Evolutionary conservation across 163 green algal species (phyloP).

Genomic region (Chloromonas sp.): DNA sequence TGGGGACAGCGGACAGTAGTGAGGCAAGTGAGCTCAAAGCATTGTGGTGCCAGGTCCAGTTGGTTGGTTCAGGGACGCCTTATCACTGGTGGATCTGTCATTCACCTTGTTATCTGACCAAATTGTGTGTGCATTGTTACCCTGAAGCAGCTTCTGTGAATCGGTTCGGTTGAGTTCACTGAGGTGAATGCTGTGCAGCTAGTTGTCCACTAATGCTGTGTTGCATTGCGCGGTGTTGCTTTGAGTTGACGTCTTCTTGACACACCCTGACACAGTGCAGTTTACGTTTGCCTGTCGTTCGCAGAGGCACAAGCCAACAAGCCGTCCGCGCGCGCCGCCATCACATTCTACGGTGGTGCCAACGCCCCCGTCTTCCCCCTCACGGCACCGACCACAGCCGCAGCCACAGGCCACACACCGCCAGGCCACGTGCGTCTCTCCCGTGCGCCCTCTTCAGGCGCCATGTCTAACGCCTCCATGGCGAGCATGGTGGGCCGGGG

Average conservation of each 20-base stretch:
- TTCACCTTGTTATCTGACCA: not conserved
- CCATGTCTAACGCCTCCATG: not conserved
- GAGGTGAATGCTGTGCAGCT: no score
- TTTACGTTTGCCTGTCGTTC: not conserved
- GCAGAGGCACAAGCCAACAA: not conserved
- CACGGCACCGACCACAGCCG: not conserved
- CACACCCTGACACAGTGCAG: not conserved
- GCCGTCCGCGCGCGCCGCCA: no score
- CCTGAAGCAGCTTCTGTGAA: no score
- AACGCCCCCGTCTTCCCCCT: not conserved
- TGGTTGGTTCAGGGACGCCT: not conserved
- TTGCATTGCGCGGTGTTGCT: no score
- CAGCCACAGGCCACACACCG: not conserved
- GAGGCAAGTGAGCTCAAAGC: not conserved
- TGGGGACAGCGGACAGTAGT: not conserved
- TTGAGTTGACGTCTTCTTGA: no score
- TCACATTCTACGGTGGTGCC: not conserved
- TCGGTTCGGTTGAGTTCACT: no score
- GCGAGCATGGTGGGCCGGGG: no score
- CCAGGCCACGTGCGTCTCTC: not conserved
- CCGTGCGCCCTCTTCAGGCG: not conserved
- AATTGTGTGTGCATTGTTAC: no score
- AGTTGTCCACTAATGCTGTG: no score
- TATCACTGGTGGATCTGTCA: not conserved
- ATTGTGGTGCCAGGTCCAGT: not conserved